Base-by-base conservation (phyloP, 2,329 filamentous ascomycete species). In the Bretziella fagacearum region DNA sequence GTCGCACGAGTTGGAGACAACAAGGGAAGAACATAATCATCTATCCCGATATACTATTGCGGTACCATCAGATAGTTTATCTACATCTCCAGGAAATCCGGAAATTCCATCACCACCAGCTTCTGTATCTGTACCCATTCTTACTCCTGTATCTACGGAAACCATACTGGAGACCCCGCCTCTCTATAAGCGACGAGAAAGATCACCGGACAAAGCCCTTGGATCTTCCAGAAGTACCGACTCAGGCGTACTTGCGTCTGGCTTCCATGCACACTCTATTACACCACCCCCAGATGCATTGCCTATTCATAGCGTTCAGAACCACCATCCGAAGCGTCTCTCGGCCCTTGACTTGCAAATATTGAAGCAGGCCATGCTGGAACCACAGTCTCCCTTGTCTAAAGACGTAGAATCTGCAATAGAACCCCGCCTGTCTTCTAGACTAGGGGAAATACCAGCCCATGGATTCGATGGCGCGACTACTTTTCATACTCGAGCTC, bases 401-500 rank as follows among this genome's bases (percentile, higher is more conserved):
- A 26, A 43, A 8, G 8, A 7, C 5, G n/a, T 43, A 7, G 23
- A 29, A 8, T 43, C 40, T 1, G 40, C 11, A 11, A 33, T 27
- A 26, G 26, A 46, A 40, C 51, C 27, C n/a, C 46, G 17, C n/a
- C n/a, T n/a, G n/a, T n/a, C n/a, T n/a, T n/a, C n/a, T n/a, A n/a
- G n/a, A n/a, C n/a, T n/a, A n/a, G n/a, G n/a, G n/a, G n/a, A n/a
- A n/a, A n/a, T n/a, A 15, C 10, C 11, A 22, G 13, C 18, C 18
- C 6, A 20, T 36, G 43, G 20, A 7, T 25, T n/a, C 20, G 29
- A 36, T 32, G 43, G 35, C 10, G 6, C 29, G 17, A 13, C 17
- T 30, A 17, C 27, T 8, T 35, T 45, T 27, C 37, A 41, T 15
- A 32, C 45, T 8, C 45, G 35, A 26, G 20, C 35, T 17, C 41